Percentiles rank a stretch among this genome's conserved stretches.
These are phyloP conservation scores for Perilla frutescens DNA, from an alignment of 257 asterid species.

Conservation along the genomic window DNA sequence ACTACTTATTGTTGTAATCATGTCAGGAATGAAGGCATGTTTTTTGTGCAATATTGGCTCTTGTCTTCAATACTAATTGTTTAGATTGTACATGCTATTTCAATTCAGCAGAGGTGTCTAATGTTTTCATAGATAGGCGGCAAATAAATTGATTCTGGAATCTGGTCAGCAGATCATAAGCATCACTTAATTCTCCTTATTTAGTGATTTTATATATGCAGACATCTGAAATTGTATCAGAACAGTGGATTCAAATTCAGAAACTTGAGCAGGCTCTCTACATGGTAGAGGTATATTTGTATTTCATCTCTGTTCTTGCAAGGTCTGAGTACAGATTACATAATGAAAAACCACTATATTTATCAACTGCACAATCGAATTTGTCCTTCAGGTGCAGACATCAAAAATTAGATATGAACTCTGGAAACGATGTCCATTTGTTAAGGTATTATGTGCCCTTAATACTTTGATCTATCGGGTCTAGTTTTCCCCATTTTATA, in stretches of 20 bases:
- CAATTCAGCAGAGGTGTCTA: background rate
- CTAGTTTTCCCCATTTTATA: constrained; percentile 1
- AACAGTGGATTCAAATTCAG: constrained; percentile 93
- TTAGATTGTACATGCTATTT: background rate
- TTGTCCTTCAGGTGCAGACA: constrained; percentile 56
- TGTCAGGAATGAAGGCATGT: background rate
- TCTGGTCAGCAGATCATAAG: background rate
- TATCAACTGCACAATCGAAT: constrained; percentile 18
- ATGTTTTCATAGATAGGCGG: background rate
- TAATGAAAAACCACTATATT: constrained; percentile 2
- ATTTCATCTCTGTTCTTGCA: constrained; percentile 28
- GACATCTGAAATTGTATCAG: constrained; percentile 70
- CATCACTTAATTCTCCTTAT: constrained; percentile 22
- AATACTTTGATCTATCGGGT: constrained; percentile 25
- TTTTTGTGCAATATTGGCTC: background rate
- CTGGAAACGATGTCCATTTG: constrained; percentile 67
- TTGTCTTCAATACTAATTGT: background rate
- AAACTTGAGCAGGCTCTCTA: constrained; percentile 93
- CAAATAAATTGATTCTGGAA: background rate
- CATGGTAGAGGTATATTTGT: constrained; percentile 66
- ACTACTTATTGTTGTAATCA: background rate
- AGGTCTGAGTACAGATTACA: background rate
- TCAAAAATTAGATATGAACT: constrained; percentile 55
- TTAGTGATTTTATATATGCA: constrained; percentile 35
- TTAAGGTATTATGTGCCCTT: constrained; percentile 53